These are phyloP conservation scores for Hyaloscypha finlandica DNA, from an alignment of 495 filamentous ascomycete genomes.

Conservation along the genomic window DNA sequence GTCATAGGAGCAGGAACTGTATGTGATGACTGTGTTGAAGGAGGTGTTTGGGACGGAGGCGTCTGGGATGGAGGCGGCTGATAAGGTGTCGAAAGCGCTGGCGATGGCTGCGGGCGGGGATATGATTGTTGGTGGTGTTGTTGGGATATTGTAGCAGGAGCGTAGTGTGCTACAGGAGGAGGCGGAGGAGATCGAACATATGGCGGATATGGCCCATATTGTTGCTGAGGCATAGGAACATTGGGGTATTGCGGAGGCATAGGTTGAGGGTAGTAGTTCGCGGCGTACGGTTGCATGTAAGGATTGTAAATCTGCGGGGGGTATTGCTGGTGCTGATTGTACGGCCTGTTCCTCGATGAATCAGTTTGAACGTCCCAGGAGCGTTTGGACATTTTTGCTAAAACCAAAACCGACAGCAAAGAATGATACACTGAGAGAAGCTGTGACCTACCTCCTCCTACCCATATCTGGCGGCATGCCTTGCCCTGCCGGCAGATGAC, in stretches of 20 bases:
- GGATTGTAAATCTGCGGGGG: slow-evolving; percentile 37
- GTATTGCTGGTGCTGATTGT: slow-evolving; percentile 35
- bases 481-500: slow-evolving; percentile 67
- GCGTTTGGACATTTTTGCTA: too few relatives aligned
- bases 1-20: slow-evolving; percentile 41
- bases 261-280: slow-evolving; percentile 40
- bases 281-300: slow-evolving; percentile 40
- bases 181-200: slow-evolving; percentile 34
- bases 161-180: slow-evolving; percentile 31
- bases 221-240: slow-evolving; percentile 25
- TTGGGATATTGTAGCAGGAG: slow-evolving; percentile 37
- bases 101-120: slow-evolving; percentile 46
- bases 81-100: slow-evolving; percentile 40
- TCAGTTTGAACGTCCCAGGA: too few relatives aligned
- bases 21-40: slow-evolving; percentile 49
- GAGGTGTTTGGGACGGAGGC: slow-evolving; percentile 31
- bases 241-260: slow-evolving; percentile 43
- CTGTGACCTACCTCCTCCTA: slow-evolving; percentile 32
- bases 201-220: slow-evolving; percentile 44
- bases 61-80: slow-evolving; percentile 39
- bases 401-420: too few relatives aligned
- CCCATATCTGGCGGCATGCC: slow-evolving; percentile 51
- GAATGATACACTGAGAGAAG: too few relatives aligned
- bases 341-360: slow-evolving; percentile 23
- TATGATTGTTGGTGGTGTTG: slow-evolving; percentile 45